Evolutionary conservation across 192 early-diverging fungal genomes (phyloP), one percentile per base, ranked within the genome.

Genomic region (Kappamyces sp.): DNA sequence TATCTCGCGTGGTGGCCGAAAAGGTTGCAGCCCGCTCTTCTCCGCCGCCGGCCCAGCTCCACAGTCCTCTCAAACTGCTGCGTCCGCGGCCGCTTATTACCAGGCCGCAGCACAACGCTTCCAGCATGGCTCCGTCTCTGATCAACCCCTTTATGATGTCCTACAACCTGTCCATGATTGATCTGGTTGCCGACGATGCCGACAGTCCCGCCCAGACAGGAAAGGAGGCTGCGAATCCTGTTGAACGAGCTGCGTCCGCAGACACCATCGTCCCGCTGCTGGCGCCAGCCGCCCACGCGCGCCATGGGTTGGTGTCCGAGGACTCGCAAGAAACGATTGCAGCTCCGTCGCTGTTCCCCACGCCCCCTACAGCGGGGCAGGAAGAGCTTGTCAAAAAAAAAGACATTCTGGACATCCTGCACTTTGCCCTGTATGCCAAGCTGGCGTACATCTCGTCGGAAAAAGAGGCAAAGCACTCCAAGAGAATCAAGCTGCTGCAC

Each of bases 361-460:
- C 42, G 8, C 9, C 8, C 42, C 8, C 14, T 43, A 9, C 14
- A 0, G 8, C 42, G 0, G 22, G 22, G 22, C 22, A 22, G 22
- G 22, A 22, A 22, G 42, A 43, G 14, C 8, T 9, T 14, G 14
- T 43, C 42, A 43, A 9, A 43, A 43, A 43, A 43, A n/a, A 43
- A 43, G 55, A 58, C 31, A 42, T 58, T 22, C 32, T 42, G 4
- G 60, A 61, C 39, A 45, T 61, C 12, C 35, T 52, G 4, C 49
- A 61, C 40, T 61, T 61, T 32, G 49, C 49, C 11, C 60, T 41
- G 9, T 40, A 60, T 33, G 34, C 55, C 34, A 58, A 58, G 36
- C 41, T 58, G 33, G 55, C 55, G 5, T 58, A 58, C 31, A 38
- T 58, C 15, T 31, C 45, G 31, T 7, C 47, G 0, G 55, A 58